phyloP scores from a whole-genome alignment of 1,284 basidiomycete species.

The Abortiporus biennis region DNA sequence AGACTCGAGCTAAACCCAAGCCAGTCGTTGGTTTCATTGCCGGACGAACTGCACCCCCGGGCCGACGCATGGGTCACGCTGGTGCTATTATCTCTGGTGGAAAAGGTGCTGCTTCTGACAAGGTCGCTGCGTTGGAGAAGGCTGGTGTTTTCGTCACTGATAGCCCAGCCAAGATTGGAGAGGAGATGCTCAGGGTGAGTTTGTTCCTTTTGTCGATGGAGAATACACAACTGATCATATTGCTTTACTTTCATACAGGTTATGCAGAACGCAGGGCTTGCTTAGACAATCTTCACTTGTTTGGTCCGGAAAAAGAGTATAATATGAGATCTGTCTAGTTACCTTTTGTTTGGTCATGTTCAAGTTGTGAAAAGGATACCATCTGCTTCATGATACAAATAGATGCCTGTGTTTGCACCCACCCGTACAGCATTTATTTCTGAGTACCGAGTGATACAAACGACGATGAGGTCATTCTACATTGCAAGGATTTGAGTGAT shows the following conservation, averaged over 20 bases:
- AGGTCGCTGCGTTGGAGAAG: conserved; percentile 89
- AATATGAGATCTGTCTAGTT: too few relatives aligned
- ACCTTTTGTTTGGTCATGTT: too few relatives aligned
- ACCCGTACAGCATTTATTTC: too few relatives aligned
- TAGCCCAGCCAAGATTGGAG: conserved; percentile 93
- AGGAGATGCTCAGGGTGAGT: conserved; percentile 78
- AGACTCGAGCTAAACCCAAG: conserved; percentile 82
- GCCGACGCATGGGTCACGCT: conserved; percentile 97
- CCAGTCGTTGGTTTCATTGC: conserved; percentile 99
- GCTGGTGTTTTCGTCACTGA: conserved; percentile 94
- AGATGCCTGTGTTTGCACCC: too few relatives aligned
- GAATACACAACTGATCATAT: conserved; percentile 5
- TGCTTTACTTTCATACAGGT: conserved; percentile 38
- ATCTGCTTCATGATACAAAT: too few relatives aligned
- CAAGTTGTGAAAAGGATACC: too few relatives aligned
- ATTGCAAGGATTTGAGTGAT: too few relatives aligned
- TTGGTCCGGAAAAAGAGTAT: too few relatives aligned
- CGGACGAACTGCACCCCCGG: conserved; percentile 95
- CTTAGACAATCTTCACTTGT: conserved; percentile 37
- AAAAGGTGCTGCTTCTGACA: conserved; percentile 93
- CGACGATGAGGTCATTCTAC: too few relatives aligned
- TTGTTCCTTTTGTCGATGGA: conserved; percentile 4
- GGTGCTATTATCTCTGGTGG: conserved; percentile 98
- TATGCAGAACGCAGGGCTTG: conserved; percentile 82
- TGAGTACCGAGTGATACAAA: too few relatives aligned